Percentiles rank a stretch among this genome's conserved stretches.
These are phyloP conservation scores for Phyllosticta capitalensis DNA, from an alignment of 2,329 filamentous ascomycete species.

Conservation along the genomic window DNA sequence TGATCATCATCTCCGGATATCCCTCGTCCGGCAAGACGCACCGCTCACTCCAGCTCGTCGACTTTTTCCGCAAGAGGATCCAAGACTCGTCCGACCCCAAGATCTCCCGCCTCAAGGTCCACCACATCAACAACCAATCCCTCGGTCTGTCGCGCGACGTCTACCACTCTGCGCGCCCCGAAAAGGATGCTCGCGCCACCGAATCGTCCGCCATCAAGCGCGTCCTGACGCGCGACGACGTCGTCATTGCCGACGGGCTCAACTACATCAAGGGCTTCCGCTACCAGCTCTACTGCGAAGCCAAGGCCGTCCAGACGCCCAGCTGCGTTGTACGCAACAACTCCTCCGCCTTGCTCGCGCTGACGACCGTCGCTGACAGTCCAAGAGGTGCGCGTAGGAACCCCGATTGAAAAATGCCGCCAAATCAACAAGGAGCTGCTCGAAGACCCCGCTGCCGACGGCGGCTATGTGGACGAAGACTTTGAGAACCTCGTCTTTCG, in stretches of 20 bases:
- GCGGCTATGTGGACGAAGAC: slow-evolving; percentile 48
- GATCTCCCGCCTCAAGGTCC: slow-evolving; percentile 50
- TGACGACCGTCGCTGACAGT: slow-evolving; percentile 20
- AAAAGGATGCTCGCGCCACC: slow-evolving; percentile 72
- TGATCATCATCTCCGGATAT: slow-evolving; percentile 53
- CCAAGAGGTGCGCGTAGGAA: slow-evolving; percentile 48
- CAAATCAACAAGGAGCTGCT: slow-evolving; percentile 53
- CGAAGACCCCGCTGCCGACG: slow-evolving; percentile 26
- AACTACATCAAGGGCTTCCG: slow-evolving; percentile 90
- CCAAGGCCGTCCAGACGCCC: slow-evolving; percentile 67
- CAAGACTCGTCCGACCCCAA: slow-evolving; percentile 35
- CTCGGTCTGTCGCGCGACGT: slow-evolving; percentile 61
- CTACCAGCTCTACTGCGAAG: slow-evolving; percentile 78
- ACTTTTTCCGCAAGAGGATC: slow-evolving; percentile 54
- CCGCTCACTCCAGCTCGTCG: slow-evolving; percentile 53
- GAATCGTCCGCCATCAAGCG: slow-evolving; percentile 73
- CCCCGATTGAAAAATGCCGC: slow-evolving; percentile 45
- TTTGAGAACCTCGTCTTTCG: slow-evolving; percentile 74
- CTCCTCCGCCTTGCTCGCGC: not conserved
- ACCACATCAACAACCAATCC: slow-evolving; percentile 64
- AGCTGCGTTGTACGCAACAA: slow-evolving; percentile 59
- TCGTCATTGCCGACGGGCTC: slow-evolving; percentile 69
- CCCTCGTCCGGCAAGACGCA: slow-evolving; percentile 55
- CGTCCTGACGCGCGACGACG: slow-evolving; percentile 58
- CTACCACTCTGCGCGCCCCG: slow-evolving; percentile 67